Evolutionary conservation across 768 basidiomycete genomes (phyloP), one percentile per base, ranked within the genome.

Genomic region (Tephrocybe sp.): DNA sequence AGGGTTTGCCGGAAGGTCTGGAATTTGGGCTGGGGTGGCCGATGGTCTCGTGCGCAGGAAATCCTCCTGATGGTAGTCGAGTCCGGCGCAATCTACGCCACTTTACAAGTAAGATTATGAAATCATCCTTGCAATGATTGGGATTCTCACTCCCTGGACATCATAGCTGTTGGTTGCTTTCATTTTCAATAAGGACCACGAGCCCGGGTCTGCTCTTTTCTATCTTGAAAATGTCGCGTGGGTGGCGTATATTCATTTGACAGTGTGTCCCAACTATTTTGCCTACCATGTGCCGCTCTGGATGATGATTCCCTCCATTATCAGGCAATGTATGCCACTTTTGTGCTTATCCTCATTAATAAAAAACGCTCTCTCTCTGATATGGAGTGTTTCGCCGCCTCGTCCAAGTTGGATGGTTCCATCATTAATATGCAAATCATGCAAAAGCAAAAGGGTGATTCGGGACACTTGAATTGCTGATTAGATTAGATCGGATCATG

Each of bases 31-130:
- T 41, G 36, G 20, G 32, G 21, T 20, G 45, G 44, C 17, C 44
- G 38, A 11, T 52, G 51, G 51, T 52, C 51, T 15, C 51, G 45
- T 41, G 44, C 45, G 2, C 51, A 52, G 12, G 45, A 46, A 23
- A 52, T 52, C 0, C 37, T 51, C 2, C 37, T 51, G 1, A 51
- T 51, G 37, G 28, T 51, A 4, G 37, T 51, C 5, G 50, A 51
- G 45, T 51, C 50, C 8, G 50, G 50, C 4, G 50, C 50, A 25
- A 21, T 45, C 5, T 51, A 51, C 17, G 37, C 30, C n/a, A 37
- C 24, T 8, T 42, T 51, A 18, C 50, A 51, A 10, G 50, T 51
- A 24, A 4, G 3, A 6, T 7, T 8, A 30, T 24, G 11, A 24
- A 11, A 28, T 30, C 5, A 38, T 32, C 4, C 14, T 24, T 2